A percentile compares a stretch with the other conserved stretches of the same genome.
Conservation (phyloP, 2,329 filamentous ascomycete genomes). For the Fusarium pseudograminearum region DNA sequence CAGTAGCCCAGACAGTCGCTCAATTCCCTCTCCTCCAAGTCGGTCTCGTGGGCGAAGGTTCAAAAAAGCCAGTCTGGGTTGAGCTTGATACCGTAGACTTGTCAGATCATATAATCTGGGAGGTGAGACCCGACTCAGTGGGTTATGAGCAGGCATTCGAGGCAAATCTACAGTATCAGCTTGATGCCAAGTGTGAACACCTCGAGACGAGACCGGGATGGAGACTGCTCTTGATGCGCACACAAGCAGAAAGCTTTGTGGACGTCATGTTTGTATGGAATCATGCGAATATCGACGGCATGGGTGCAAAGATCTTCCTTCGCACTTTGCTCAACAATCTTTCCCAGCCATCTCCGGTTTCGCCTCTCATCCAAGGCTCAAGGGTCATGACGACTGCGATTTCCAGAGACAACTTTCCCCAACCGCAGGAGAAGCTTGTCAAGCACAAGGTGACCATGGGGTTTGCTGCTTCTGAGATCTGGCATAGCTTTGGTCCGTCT, state of each 20-base stretch:
- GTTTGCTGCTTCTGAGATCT: slow-evolving; percentile 1
- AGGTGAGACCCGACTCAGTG: fast-evolving
- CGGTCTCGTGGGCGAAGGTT: neutral
- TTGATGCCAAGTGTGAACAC: slow-evolving; percentile 1
- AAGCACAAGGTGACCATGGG: slow-evolving; percentile 11
- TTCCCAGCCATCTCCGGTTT: neutral
- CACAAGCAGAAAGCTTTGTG: neutral
- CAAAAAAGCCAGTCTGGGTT: slow-evolving; percentile 12
- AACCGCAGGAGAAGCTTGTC: slow-evolving; percentile 9
- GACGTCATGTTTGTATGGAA: slow-evolving; percentile 18
- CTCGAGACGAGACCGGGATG: neutral
- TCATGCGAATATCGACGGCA: neutral
- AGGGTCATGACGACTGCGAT: neutral
- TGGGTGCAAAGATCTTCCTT: slow-evolving; percentile 12
- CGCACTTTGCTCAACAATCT: neutral
- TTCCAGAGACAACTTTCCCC: neutral
- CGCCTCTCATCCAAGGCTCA: neutral
- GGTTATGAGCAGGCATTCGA: neutral
- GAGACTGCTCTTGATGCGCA: slow-evolving; percentile 8
- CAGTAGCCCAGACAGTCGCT: neutral
- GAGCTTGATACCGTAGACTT: neutral
- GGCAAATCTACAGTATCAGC: slow-evolving; percentile 7
- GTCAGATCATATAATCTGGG: slow-evolving; percentile 11
- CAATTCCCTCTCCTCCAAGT: slow-evolving; percentile 1
- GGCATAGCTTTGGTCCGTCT: slow-evolving; percentile 1